These are phyloP conservation scores for Cutaneotrichosporon curvatum DNA, from an alignment of 1,284 basidiomycete genomes.

Conservation along the genomic window DNA sequence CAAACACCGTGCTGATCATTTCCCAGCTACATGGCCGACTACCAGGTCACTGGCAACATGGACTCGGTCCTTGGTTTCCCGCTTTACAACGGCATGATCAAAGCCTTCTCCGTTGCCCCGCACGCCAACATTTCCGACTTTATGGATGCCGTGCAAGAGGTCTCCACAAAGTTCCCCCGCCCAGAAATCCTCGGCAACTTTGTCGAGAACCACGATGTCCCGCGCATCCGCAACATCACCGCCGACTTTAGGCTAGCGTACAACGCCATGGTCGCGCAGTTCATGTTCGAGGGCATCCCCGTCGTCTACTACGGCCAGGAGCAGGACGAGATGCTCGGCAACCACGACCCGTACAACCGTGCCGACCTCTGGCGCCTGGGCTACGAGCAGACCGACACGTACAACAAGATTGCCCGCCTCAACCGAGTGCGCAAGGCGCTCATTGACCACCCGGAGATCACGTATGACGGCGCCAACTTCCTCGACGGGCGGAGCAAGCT, in stretches of 20 bases:
- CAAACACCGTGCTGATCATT: not conserved
- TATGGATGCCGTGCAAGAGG: slow-evolving; percentile 53
- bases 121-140: slow-evolving; percentile 57
- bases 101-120: slow-evolving; percentile 55
- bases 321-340: slow-evolving; percentile 55
- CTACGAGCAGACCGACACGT: slow-evolving; percentile 47
- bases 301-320: slow-evolving; percentile 68
- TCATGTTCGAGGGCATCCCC: slow-evolving; percentile 64
- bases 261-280: slow-evolving; percentile 61
- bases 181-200: slow-evolving; percentile 64
- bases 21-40: slow-evolving; percentile 27
- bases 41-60: slow-evolving; percentile 38
- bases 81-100: slow-evolving; percentile 58
- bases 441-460: slow-evolving; percentile 48
- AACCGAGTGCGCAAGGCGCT: slow-evolving; percentile 68
- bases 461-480: slow-evolving; percentile 51
- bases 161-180: slow-evolving; percentile 52
- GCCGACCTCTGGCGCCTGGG: slow-evolving; percentile 66
- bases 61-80: slow-evolving; percentile 53
- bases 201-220: slow-evolving; percentile 73
- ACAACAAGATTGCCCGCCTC: slow-evolving; percentile 57
- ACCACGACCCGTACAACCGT: slow-evolving; percentile 62
- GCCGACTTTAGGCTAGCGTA: slow-evolving; percentile 41
- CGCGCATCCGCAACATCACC: slow-evolving; percentile 61
- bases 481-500: slow-evolving; percentile 55